phyloP scores from a whole-genome alignment of 2,329 filamentous ascomycete genomes.

The Scedosporium dehoogii region DNA sequence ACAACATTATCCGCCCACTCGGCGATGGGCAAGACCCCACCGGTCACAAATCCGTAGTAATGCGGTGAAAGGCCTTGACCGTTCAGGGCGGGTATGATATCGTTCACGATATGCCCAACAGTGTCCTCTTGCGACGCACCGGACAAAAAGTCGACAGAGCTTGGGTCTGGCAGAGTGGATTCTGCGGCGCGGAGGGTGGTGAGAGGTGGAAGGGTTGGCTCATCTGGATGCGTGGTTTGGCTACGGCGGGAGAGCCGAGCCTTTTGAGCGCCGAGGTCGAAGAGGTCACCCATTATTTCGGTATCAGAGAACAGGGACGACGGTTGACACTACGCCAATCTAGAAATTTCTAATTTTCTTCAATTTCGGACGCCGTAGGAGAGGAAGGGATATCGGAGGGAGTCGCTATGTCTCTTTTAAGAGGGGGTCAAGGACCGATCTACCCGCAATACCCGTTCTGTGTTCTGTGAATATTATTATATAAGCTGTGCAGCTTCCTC shows the following conservation, averaged over 20 bases:
- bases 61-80: conserved; percentile 52
- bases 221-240: neutral
- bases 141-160: conserved; percentile 6
- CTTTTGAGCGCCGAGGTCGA: neutral
- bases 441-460: too few species aligned
- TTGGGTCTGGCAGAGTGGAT: neutral
- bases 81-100: conserved; percentile 53
- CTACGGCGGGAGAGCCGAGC: neutral
- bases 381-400: too few species aligned
- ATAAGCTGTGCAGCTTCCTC: too few species aligned
- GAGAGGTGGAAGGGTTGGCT: neutral
- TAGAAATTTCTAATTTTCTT: too few species aligned
- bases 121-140: conserved; percentile 16
- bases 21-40: conserved; percentile 69
- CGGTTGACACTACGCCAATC: too few species aligned
- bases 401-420: too few species aligned
- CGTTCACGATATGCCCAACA: conserved; percentile 29
- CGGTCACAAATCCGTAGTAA: conserved; percentile 87
- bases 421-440: too few species aligned
- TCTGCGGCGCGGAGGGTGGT: neutral
- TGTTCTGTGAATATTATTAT: too few species aligned
- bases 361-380: too few species aligned
- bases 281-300: neutral
- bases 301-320: too few species aligned
- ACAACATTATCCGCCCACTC: conserved; percentile 79